A percentile compares a stretch with the other conserved stretches of the same genome.
Evolutionary conservation across 768 basidiomycete genomes (phyloP).

Genomic region (Coprinopsis marcescibilis): DNA sequence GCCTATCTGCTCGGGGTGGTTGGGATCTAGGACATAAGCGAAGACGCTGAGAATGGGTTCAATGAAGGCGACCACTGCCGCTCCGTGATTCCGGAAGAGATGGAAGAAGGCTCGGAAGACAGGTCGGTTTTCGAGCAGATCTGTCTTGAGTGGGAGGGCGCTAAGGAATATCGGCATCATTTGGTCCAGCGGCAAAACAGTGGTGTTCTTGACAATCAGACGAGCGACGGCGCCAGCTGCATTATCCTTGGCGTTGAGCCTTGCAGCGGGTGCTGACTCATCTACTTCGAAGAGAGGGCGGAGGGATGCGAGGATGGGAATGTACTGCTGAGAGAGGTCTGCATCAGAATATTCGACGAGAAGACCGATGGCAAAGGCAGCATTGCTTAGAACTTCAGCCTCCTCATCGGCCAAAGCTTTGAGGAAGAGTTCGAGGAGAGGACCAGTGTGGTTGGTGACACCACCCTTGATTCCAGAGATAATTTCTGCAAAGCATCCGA

Average conservation of each 20-base stretch:
- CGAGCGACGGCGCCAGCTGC: conserved; percentile 92
- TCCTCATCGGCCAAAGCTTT: conserved; percentile 78
- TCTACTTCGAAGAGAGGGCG: conserved; percentile 74
- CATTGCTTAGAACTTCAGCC: conserved; percentile 93
- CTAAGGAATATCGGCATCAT: conserved; percentile 81
- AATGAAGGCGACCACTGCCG: conserved; percentile 65
- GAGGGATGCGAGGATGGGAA: conserved; percentile 70
- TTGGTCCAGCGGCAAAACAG: conserved; percentile 82
- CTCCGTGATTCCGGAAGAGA: conserved; percentile 73
- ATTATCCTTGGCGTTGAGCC: conserved; percentile 89
- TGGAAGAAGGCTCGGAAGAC: conserved; percentile 87
- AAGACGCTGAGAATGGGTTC: conserved; percentile 79
- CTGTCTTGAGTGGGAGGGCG: conserved; percentile 82
- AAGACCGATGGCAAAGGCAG: conserved; percentile 89
- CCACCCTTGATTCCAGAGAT: conserved; percentile 86
- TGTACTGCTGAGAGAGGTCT: conserved; percentile 80
- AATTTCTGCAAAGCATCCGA: conserved; percentile 93
- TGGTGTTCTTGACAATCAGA: conserved; percentile 73
- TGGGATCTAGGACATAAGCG: conserved; percentile 76
- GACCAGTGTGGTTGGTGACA: conserved; percentile 78
- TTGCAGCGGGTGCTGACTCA: conserved; percentile 55
- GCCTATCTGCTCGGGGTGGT: conserved; percentile 65
- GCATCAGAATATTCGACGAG: conserved; percentile 80
- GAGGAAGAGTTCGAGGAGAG: conserved; percentile 80
- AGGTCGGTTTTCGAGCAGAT: conserved; percentile 84